Conservation (phyloP, 345 rosid species). For the Cardamine resedifolia region DNA sequence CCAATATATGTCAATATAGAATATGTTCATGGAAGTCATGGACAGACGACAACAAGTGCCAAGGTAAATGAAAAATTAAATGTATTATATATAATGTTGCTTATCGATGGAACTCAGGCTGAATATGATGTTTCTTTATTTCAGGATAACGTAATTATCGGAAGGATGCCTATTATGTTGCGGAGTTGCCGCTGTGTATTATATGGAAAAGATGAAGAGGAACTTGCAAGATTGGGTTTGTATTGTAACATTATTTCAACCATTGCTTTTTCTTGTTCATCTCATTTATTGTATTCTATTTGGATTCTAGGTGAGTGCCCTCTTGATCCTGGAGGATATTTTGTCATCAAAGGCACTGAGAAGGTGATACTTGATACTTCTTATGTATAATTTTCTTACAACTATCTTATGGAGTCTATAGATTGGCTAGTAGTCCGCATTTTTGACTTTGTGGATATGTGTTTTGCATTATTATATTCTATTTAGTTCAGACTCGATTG, state of each 20-base stretch:
- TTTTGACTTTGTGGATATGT: constrained; percentile 13
- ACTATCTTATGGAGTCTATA: constrained; percentile 7
- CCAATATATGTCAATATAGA: constrained; percentile 78
- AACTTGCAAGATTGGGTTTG: constrained; percentile 86
- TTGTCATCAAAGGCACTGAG: constrained; percentile 83
- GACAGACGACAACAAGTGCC: constrained; percentile 34
- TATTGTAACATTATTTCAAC: constrained; percentile 28
- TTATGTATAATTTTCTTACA: background rate
- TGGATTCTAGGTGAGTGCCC: constrained; percentile 86
- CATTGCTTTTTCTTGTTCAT: background rate
- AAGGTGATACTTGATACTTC: constrained; percentile 51
- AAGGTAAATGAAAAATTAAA: constrained; percentile 51
- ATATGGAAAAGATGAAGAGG: constrained; percentile 83
- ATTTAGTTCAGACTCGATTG: background rate
- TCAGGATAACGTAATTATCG: constrained; percentile 68
- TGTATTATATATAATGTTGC: constrained; percentile 4
- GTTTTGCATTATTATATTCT: constrained; percentile 19
- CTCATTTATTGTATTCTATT: constrained; percentile 15
- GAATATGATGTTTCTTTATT: constrained; percentile 24
- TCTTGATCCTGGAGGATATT: constrained; percentile 96
- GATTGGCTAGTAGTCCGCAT: constrained; percentile 5
- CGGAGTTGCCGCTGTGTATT: constrained; percentile 76
- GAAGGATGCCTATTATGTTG: constrained; percentile 92
- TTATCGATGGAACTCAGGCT: constrained; percentile 10
- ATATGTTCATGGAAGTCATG: constrained; percentile 57